Evolutionary conservation across 106 monocot genomes (phyloP).

Genomic region (Dendrobium nobile): DNA sequence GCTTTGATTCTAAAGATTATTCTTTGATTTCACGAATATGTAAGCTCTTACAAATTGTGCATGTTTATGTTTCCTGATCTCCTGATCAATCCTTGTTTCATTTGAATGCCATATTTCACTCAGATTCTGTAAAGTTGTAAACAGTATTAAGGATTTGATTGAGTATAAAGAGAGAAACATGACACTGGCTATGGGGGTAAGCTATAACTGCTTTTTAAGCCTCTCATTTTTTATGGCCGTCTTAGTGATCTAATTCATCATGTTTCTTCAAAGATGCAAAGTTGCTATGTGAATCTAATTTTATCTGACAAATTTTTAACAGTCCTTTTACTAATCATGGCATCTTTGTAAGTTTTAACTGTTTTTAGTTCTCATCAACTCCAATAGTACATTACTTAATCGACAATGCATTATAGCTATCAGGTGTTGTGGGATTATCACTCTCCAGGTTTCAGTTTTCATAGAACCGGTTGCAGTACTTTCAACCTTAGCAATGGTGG

Average conservation of each 20-base stretch:
- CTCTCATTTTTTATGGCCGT: neutral
- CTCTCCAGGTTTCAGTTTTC: too few relatives aligned
- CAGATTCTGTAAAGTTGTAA: conserved; percentile 92
- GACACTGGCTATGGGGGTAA: conserved; percentile 80
- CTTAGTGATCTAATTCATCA: too few relatives aligned
- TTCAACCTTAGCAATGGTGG: too few relatives aligned
- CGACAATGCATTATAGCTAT: neutral
- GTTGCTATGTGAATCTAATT: neutral
- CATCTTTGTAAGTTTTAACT: neutral
- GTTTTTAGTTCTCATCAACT: neutral
- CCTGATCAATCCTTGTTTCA: neutral
- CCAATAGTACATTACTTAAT: neutral
- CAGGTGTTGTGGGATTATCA: too few relatives aligned
- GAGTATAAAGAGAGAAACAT: conserved; percentile 87
- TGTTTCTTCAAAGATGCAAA: too few relatives aligned
- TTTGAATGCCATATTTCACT: conserved; percentile 1
- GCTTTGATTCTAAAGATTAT: neutral
- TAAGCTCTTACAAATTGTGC: too few relatives aligned
- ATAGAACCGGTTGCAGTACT: too few relatives aligned
- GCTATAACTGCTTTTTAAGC: neutral
- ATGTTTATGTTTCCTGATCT: too few relatives aligned
- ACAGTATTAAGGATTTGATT: conserved; percentile 90
- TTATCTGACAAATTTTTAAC: neutral
- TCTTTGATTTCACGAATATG: neutral
- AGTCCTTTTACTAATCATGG: neutral